Evolutionary conservation across 1,139 yeast species (phyloP).

Genomic region (Arxiozyma slooffiae): DNA sequence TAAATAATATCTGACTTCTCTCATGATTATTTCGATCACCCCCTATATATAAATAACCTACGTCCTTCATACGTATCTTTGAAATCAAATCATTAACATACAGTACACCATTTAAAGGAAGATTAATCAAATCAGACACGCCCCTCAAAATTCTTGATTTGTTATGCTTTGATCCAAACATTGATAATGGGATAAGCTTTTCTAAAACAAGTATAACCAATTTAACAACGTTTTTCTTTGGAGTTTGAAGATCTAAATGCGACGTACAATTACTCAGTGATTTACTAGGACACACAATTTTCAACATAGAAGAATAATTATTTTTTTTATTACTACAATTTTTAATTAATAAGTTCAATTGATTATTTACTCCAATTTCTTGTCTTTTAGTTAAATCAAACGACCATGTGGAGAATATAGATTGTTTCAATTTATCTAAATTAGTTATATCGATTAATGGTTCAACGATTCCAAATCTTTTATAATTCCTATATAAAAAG

Average conservation of each 20-base stretch:
- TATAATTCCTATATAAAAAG: neutral
- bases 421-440: slow-evolving; percentile 5
- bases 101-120: slow-evolving; percentile 32
- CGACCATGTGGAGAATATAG: slow-evolving; percentile 8
- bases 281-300: slow-evolving; percentile 16
- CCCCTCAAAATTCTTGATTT: slow-evolving; percentile 34
- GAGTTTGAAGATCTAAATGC: slow-evolving; percentile 13
- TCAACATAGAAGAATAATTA: slow-evolving; percentile 13
- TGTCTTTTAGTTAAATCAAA: slow-evolving; percentile 1
- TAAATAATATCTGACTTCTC: slow-evolving; percentile 5
- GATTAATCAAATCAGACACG: slow-evolving; percentile 35
- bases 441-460: slow-evolving; percentile 5
- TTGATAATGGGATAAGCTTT: slow-evolving; percentile 41
- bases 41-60: slow-evolving; percentile 37
- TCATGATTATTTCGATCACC: slow-evolving; percentile 6
- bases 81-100: slow-evolving; percentile 25
- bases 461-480: neutral
- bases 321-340: slow-evolving; percentile 11
- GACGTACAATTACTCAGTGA: neutral
- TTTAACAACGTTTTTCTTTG: slow-evolving; percentile 29
- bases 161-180: slow-evolving; percentile 50
- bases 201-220: slow-evolving; percentile 38
- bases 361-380: slow-evolving; percentile 2
- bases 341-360: slow-evolving; percentile 8
- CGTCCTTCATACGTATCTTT: slow-evolving; percentile 34